These are phyloP conservation scores for Heliamphora exappendiculata DNA, from an alignment of 148 eudicot species.

Conservation along the genomic window DNA sequence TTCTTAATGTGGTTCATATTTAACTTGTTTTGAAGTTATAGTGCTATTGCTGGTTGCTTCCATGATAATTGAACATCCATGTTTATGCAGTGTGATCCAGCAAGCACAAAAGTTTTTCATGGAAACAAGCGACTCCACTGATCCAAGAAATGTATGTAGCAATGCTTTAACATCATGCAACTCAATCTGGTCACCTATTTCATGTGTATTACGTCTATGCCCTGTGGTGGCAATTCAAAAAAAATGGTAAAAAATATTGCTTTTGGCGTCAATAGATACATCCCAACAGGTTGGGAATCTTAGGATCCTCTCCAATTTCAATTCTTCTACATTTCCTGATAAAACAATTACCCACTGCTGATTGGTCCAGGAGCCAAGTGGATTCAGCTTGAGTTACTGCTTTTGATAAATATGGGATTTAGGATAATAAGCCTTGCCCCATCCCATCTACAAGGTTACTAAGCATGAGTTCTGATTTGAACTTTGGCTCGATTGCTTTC, in stretches of 20 bases:
- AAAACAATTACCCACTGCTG: constrained; percentile 1
- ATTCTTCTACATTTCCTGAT: background rate
- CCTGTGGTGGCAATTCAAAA: background rate
- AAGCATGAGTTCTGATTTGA: background rate
- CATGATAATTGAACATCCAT: constrained; percentile 9
- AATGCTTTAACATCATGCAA: constrained; percentile 9
- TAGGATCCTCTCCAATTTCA: background rate
- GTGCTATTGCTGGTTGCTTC: background rate
- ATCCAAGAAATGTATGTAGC: constrained; percentile 74
- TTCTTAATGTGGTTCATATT: background rate
- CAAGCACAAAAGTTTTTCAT: constrained; percentile 66
- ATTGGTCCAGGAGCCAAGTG: background rate
- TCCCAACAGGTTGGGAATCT: background rate
- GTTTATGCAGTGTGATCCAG: constrained; percentile 67
- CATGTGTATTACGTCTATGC: background rate
- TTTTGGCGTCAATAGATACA: background rate
- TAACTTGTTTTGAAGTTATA: constrained; percentile 1
- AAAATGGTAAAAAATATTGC: background rate
- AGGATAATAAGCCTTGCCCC: background rate
- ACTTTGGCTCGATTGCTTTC: background rate
- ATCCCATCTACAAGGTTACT: background rate
- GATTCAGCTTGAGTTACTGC: background rate
- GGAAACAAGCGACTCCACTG: constrained; percentile 56
- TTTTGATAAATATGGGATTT: background rate
- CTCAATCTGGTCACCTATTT: background rate